Evolutionary conservation across 2,329 filamentous ascomycete species (phyloP), one percentile per base, ranked within the genome.

Genomic region (Hymenotorrendiella dingleyae): DNA sequence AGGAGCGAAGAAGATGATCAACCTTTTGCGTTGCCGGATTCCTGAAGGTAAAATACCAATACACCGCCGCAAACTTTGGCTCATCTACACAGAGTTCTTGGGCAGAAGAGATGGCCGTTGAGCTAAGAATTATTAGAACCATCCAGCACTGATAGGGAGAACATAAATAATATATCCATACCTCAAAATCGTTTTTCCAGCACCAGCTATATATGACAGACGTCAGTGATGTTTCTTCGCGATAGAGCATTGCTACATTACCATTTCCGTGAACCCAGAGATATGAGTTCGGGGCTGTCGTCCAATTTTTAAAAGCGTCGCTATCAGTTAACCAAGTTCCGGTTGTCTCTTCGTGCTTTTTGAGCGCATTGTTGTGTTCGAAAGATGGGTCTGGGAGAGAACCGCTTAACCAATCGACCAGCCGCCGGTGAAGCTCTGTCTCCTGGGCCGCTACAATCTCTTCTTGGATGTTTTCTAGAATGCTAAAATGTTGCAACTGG

Each of bases 21-120:
- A 53, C 16, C 33, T 38, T 36, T 28, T 48, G 39, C 20, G 41
- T 49, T 10, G 28, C 36, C 7, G 6, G 8, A 14, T 49, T 37
- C 4, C 30, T 24, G 20, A 47, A 52, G 21, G 37, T 40, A 19
- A 40, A 47, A 28, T 52, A 47, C 49, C 46, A 49, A 35, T 52
- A 49, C 11, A 35, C 19, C 8, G 46, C 22, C 16, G 36, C 14
- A 9, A 22, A 20, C 9, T 26, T 23, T 4, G 35, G 42, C 11
- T 40, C 27, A 21, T 42, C 17, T 20, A 20, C 16, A 29, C 17
- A 43, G 10, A 11, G 38, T 16, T 39, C 11, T 12, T 47, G 40
- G 30, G 47, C 19, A 20, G 40, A 6, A 2, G 47, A 33, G 19
- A 49, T 47, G 7, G 46, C 46, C 6, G 43, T 51, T 4, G 46